Conservation (phyloP, 163 green algal species). For the Chlamydomonas reinhardtii region DNA sequence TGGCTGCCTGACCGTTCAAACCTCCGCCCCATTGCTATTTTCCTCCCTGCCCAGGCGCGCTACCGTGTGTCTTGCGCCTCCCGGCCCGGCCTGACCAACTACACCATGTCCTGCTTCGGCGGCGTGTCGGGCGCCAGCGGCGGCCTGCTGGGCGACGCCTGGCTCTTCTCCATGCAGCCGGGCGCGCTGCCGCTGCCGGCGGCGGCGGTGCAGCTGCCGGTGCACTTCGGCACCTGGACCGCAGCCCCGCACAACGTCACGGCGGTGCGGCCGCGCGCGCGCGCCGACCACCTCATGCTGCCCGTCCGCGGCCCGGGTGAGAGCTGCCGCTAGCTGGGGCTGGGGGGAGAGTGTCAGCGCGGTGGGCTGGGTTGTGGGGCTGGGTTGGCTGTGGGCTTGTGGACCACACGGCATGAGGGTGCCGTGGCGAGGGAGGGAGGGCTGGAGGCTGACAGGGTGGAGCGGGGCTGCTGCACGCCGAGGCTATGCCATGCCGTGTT, state of each 20-base stretch:
- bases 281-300: constrained; percentile 25
- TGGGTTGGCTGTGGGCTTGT: too few species aligned
- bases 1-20: too few species aligned
- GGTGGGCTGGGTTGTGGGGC: too few species aligned
- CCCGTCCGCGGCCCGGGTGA: not conserved
- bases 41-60: not conserved
- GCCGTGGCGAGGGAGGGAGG: too few species aligned
- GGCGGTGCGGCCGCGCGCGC: not conserved
- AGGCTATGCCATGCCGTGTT: too few species aligned
- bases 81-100: not conserved
- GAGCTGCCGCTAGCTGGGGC: not conserved
- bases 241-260: constrained; percentile 2
- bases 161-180: not conserved
- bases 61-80: constrained; percentile 39
- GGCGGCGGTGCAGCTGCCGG: not conserved
- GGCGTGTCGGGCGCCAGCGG: not conserved
- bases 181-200: not conserved
- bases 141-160: constrained; percentile 10
- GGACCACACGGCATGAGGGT: too few species aligned
- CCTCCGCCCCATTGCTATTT: too few species aligned
- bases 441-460: too few species aligned
- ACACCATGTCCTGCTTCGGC: constrained; percentile 35
- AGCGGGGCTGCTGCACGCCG: too few species aligned
- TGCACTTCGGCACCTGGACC: not conserved
- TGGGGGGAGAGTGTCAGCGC: not conserved